Evolutionary conservation across 148 eudicot species (phyloP), one percentile per base, ranked within the genome.

Genomic region (Rhododendron ferrugineum): DNA sequence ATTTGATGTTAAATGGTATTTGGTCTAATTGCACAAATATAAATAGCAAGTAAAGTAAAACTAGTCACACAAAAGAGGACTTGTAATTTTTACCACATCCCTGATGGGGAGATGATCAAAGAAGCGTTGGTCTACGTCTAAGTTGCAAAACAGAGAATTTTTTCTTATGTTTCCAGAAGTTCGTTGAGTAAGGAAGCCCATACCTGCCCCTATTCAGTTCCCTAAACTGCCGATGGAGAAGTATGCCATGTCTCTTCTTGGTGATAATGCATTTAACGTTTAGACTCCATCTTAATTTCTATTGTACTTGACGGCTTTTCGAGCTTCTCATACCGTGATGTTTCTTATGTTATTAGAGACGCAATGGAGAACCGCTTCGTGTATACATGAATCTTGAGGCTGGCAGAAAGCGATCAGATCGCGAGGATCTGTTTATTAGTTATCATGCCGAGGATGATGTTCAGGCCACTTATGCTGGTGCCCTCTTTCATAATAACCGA

Each of bases 361-460:
- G 88, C 72, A 81, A 66, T 23, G 98, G 98, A 18, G 95, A 97
- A 64, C 99, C 99, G 34, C 92, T 97, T 85, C 98, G 96, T 11
- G 94, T 92, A 28, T 97, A 94, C 91, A 91, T 97, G 98, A 98
- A 97, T 92, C 99, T 97, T 83, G 99, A 97, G 86, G 94, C 98
- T 86, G 99, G 98, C 78, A 92, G 99, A 89, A 95, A 87, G 85
- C 90, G 91, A 46, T 93, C 99, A 11, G 96, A 95, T 62, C 87
- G 64, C 14, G 99, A 95, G 88, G 99, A 97, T 83, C 91, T 97
- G 30, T 97, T 94, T 85, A 77, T 97, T n/a, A 91, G 98, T 83
- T 97, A 97, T 88, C 98, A 97, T 90, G 99, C 98, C 34, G 82
- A 91, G 86, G 99, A 97, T 85, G 98, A 97, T 87, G 98, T 97